Evolutionary conservation across 1,284 basidiomycete species (phyloP).

Genomic region (Puccinia coronata): DNA sequence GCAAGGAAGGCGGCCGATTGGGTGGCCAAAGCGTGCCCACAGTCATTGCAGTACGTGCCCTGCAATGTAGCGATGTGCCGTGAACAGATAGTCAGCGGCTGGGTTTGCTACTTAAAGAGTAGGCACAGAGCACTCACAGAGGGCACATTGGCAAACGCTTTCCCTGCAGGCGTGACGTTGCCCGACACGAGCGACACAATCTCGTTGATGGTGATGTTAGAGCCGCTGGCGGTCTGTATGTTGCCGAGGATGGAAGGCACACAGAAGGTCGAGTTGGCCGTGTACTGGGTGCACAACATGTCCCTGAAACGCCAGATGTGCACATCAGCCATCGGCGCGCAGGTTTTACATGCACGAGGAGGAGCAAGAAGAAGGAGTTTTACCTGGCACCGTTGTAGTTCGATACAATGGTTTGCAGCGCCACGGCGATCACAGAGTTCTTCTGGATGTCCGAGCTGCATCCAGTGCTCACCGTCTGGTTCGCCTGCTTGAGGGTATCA

Average conservation of each 20-base stretch:
- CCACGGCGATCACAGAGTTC: neutral
- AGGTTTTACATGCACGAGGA: too few relatives aligned
- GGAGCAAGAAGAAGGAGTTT: neutral
- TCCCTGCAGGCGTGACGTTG: neutral
- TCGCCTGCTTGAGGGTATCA: conserved; percentile 3
- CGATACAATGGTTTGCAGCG: conserved; percentile 11
- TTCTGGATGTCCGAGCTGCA: conserved; percentile 16
- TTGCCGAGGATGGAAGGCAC: neutral
- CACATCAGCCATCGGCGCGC: too few relatives aligned
- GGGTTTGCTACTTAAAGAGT: neutral
- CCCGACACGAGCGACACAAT: neutral
- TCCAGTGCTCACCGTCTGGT: neutral
- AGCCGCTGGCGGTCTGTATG: conserved; percentile 9
- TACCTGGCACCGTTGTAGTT: conserved; percentile 28
- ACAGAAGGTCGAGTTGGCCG: conserved; percentile 30
- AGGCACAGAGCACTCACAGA: neutral
- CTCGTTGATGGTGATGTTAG: conserved; percentile 5
- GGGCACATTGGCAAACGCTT: neutral
- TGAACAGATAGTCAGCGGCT: neutral
- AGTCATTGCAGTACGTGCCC: conserved; percentile 34
- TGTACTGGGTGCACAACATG: conserved; percentile 30
- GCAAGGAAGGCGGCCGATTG: neutral
- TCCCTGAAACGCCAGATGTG: neutral
- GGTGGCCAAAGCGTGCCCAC: conserved; percentile 23
- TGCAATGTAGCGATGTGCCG: neutral